Evolutionary conservation across 345 rosid species (phyloP).

Genomic region (Corchorus olitorius): DNA sequence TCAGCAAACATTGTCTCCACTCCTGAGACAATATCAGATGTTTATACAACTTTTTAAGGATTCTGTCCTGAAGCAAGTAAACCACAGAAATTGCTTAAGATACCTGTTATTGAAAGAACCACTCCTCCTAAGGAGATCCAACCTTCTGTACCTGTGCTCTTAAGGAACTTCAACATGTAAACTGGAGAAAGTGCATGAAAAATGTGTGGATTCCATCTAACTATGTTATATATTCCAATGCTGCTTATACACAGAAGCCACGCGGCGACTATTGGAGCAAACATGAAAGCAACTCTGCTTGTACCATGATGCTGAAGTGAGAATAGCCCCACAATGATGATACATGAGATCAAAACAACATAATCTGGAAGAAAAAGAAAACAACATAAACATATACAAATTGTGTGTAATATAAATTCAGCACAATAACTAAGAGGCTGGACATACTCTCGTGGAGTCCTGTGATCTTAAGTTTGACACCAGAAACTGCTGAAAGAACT

Average conservation of each 20-base stretch:
- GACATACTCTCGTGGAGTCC: constrained; percentile 73
- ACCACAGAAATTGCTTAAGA: not conserved
- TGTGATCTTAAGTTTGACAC: constrained; percentile 57
- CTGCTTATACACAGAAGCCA: constrained; percentile 77
- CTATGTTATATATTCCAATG: constrained; percentile 73
- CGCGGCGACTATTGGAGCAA: constrained; percentile 71
- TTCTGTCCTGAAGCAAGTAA: constrained; percentile 12
- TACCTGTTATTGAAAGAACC: constrained; percentile 88
- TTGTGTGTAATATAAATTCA: not conserved
- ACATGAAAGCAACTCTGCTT: constrained; percentile 75
- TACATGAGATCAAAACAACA: constrained; percentile 62
- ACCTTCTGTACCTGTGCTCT: constrained; percentile 69
- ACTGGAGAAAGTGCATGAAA: constrained; percentile 74
- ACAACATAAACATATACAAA: constrained; percentile 9
- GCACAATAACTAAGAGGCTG: constrained; percentile 8
- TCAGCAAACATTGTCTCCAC: constrained; percentile 86
- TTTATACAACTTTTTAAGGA: constrained; percentile 15
- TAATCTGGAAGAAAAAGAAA: constrained; percentile 50
- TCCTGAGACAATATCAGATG: constrained; percentile 44
- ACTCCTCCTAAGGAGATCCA: constrained; percentile 93
- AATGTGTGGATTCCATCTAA: constrained; percentile 73
- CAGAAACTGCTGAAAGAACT: constrained; percentile 88
- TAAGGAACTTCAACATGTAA: constrained; percentile 76
- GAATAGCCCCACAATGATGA: constrained; percentile 78
- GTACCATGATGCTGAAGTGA: constrained; percentile 84